These are phyloP conservation scores for Hypoxylon fragiforme DNA, from an alignment of 495 filamentous ascomycete genomes.

Conservation along the genomic window DNA sequence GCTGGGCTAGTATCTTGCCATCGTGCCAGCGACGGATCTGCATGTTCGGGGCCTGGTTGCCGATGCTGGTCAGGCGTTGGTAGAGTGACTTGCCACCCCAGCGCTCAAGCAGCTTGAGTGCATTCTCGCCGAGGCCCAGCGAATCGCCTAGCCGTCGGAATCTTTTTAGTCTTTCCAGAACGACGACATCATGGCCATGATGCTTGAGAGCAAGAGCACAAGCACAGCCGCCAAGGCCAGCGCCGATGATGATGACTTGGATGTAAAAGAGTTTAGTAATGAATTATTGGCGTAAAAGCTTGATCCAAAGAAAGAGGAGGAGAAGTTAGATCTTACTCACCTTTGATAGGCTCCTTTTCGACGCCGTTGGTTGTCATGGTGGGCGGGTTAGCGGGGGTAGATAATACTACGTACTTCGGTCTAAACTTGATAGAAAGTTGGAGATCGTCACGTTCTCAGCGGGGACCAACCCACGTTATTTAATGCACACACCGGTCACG, in stretches of 20 bases:
- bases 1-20: slow-evolving; percentile 55
- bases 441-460: background rate
- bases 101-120: slow-evolving; percentile 51
- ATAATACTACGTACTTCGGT: background rate
- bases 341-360: slow-evolving; percentile 29
- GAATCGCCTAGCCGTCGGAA: slow-evolving; percentile 57
- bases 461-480: background rate
- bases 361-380: slow-evolving; percentile 16
- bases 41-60: slow-evolving; percentile 58
- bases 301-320: background rate
- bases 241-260: slow-evolving; percentile 55
- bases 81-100: slow-evolving; percentile 52
- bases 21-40: slow-evolving; percentile 55
- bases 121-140: slow-evolving; percentile 56
- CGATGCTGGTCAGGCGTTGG: slow-evolving; percentile 49
- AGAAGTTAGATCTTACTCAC: slow-evolving; percentile 6
- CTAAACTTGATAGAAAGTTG: slow-evolving; percentile 1
- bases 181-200: slow-evolving; percentile 53
- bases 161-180: slow-evolving; percentile 53
- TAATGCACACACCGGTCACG: background rate
- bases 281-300: background rate
- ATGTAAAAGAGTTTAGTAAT: slow-evolving; percentile 5
- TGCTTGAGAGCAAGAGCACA: slow-evolving; percentile 55
- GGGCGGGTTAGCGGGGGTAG: background rate
- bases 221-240: slow-evolving; percentile 59